Evolutionary conservation across 164 flowering plant species (phyloP).

Genomic region (Stephania japonica): DNA sequence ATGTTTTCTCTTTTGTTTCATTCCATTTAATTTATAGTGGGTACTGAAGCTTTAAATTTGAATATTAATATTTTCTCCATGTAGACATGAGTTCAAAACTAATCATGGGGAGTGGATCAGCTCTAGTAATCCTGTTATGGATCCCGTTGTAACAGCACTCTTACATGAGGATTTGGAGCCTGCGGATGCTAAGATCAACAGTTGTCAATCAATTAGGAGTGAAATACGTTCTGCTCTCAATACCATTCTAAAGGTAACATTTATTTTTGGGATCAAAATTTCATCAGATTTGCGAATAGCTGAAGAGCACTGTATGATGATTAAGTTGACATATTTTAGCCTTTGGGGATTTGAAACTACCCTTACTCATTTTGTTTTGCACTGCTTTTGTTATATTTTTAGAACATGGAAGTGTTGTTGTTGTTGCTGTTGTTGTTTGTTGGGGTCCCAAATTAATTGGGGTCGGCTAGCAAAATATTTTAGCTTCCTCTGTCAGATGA

Average conservation of each 20-base stretch:
- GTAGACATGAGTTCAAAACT: constrained; percentile 69
- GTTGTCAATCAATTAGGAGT: constrained; percentile 38
- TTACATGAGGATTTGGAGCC: constrained; percentile 28
- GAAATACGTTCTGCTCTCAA: constrained; percentile 63
- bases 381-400: too few relatives aligned
- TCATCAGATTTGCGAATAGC: too few relatives aligned
- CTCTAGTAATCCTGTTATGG: constrained; percentile 46
- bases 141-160: constrained; percentile 35
- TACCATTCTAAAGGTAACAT: constrained; percentile 63
- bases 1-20: background rate
- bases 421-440: too few relatives aligned
- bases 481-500: too few relatives aligned
- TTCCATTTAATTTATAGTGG: background rate
- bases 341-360: too few relatives aligned
- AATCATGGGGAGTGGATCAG: constrained; percentile 74
- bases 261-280: background rate
- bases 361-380: too few relatives aligned
- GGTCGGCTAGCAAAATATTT: too few relatives aligned
- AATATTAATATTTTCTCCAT: background rate
- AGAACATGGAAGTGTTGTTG: too few relatives aligned
- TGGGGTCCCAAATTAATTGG: too few relatives aligned
- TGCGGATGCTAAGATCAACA: constrained; percentile 35
- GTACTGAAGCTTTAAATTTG: background rate
- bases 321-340: too few relatives aligned
- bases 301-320: too few relatives aligned